Evolutionary conservation across 768 basidiomycete species (phyloP), one percentile per base, ranked within the genome.

Genomic region (Rhodotorula kratochvilovae): DNA sequence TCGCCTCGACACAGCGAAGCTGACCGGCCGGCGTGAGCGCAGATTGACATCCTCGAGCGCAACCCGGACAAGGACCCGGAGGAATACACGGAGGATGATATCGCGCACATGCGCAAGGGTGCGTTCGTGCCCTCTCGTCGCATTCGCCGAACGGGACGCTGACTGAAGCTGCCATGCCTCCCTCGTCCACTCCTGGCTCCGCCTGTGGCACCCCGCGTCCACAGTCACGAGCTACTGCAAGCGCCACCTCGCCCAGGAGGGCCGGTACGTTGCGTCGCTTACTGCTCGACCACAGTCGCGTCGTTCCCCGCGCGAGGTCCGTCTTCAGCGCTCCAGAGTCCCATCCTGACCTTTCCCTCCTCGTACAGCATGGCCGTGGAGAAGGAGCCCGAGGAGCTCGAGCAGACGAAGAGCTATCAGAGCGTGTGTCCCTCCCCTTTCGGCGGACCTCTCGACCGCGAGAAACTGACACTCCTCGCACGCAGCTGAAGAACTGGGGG

Each of bases 381-480:
- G 85, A 76, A 96, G 81, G 17, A 88, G 85, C 35, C 86, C 83
- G 71, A 92, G 85, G 66, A 94, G 80, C 39, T 63, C 31, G 73
- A 70, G 66, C 33, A 70, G 25, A 67, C 68, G 2, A 74, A 74
- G 66, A 27, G 25, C 25, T 55, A 55, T 33, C 31, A 33, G 17
- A 43, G 39, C 58, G 39, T 67, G 61, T 39, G 65, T 61, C 36
- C 53, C n/a, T 13, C 11, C 2, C 33, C 10, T 29, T 27, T 7
- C 42, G 25, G 7, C 39, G 27, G 23, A 13, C 23, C 10, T 36
- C 23, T 19, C 6, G 13, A 13, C 39, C 39, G 13, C 39, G 13
- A 13, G 39, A 39, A 7, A 39, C n/a, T n/a, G 13, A 23, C 21
- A 11, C 0, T 54, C 11, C 31, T 16, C 31, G 16, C 54, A 17